Base-by-base conservation (phyloP, 2,329 filamentous ascomycete species). In the Colletotrichum paranaense region DNA sequence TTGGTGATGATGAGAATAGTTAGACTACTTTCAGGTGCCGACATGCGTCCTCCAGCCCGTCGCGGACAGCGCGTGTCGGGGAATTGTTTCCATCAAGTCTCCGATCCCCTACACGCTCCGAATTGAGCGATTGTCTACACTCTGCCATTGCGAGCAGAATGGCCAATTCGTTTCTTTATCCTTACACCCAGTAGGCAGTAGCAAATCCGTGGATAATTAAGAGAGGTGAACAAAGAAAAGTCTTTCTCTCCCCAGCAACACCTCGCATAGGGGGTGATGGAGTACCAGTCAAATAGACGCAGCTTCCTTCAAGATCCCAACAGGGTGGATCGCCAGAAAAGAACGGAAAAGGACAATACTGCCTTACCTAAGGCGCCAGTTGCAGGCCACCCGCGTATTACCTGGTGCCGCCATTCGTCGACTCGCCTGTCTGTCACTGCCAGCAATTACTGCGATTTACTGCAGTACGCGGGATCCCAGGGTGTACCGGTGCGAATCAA, bases 201-300 rank as follows among this genome's bases (percentile, higher is more conserved):
- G 14, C 26, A 24, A 26, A 26, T 3, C 24, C 12, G 52, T 24
- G 26, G 55, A 57, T 11, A 57, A 19, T 24, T 11, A 32, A 4
- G 55, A 42, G n/a, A 56, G 16, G 55, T 42, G n/a, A 42, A 22
- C 19, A 22, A 26, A 28, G 53, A 56, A 64, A 11, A 62, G 49
- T 53, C 30, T 32, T 32, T 32, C 32, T 32, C 49, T 55, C 62
- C 62, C 62, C 52, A 46, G 62, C 62, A 65, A 65, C 53, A 56
- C 62, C 35, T n/a, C 42, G 42, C 42, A 49, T 49, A 49, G 42
- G 42, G 42, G 42, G 42, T 49, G 42, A 22, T n/a, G 42, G 8
- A 42, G 16, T 42, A 42, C 14, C 5, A 19, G 12, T 7, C 0
- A 19, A 5, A n/a, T n/a, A 22, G 42, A 49, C 42, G 19, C 42